phyloP scores from a whole-genome alignment of 1,139 yeast species.

The Magnusiomyces tetraspermus region DNA sequence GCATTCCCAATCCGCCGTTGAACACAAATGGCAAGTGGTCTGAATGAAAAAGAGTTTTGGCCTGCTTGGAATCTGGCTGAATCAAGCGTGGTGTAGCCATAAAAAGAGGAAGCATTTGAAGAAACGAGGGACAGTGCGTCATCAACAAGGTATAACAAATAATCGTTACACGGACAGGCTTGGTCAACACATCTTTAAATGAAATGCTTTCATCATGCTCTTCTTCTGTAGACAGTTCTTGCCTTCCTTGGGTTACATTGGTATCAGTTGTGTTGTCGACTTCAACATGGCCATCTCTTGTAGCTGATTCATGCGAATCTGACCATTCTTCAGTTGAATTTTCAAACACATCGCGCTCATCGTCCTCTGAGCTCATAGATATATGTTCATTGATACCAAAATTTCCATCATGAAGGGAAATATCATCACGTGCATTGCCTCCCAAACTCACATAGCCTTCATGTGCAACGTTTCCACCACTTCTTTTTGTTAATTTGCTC shows the following conservation, averaged over 20 bases:
- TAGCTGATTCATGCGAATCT: no score
- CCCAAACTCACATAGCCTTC: background rate
- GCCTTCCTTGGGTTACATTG: no score
- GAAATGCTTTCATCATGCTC: background rate
- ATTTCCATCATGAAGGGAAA: background rate
- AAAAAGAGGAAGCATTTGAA: slow-evolving; percentile 52
- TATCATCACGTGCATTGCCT: background rate
- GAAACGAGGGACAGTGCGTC: slow-evolving; percentile 44
- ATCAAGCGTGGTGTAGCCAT: slow-evolving; percentile 40
- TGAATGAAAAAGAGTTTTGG: background rate
- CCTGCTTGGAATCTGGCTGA: background rate
- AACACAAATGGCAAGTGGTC: slow-evolving; percentile 30
- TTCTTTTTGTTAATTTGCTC: background rate
- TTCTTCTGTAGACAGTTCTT: background rate
- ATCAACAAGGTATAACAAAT: slow-evolving; percentile 29
- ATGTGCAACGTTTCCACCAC: background rate
- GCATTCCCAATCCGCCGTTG: slow-evolving; percentile 43
- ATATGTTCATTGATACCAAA: background rate
- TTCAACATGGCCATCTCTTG: no score
- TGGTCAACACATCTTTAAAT: slow-evolving; percentile 20
- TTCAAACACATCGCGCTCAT: background rate
- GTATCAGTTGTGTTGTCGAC: no score
- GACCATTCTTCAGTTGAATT: background rate
- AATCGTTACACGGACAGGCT: slow-evolving; percentile 24
- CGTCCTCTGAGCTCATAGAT: background rate